Conservation (phyloP, 768 basidiomycete genomes). For the Naematelia aurantialba region DNA sequence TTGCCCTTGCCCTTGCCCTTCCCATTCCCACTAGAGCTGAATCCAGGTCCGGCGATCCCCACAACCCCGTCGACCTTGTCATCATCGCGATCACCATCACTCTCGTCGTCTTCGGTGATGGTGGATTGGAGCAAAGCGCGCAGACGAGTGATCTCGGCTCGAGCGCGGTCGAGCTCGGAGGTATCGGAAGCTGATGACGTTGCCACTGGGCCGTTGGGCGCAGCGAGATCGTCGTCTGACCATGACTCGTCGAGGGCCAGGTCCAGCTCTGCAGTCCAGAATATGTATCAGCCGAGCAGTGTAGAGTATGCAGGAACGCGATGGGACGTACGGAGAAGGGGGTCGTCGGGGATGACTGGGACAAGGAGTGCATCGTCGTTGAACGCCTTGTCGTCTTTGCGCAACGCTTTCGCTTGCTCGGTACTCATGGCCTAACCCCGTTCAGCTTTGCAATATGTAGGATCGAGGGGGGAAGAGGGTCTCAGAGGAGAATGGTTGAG, state of each 20-base stretch:
- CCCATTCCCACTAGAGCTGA: not conserved
- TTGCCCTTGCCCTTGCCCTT: constrained; percentile 36
- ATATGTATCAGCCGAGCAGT: constrained; percentile 2
- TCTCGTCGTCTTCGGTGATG: constrained; percentile 5
- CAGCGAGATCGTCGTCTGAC: constrained; percentile 59
- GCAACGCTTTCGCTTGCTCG: constrained; percentile 54
- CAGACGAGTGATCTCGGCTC: constrained; percentile 6
- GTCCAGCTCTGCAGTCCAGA: constrained; percentile 57
- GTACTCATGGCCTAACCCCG: constrained; percentile 58
- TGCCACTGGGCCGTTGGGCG: constrained; percentile 12
- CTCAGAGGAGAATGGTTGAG: too few relatives aligned
- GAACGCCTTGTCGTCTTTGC: constrained; percentile 63
- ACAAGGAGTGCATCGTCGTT: constrained; percentile 72
- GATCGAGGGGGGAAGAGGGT: too few relatives aligned
- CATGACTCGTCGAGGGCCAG: constrained; percentile 61
- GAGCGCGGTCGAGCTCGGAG: constrained; percentile 12
- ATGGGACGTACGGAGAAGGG: constrained; percentile 69
- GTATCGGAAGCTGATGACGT: constrained; percentile 6
- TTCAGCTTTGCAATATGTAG: too few relatives aligned
- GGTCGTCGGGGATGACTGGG: constrained; percentile 80
- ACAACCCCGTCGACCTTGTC: not conserved
- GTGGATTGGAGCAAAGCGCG: constrained; percentile 12
- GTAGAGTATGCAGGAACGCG: not conserved
- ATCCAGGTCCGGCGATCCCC: not conserved
- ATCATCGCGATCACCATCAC: not conserved